Percentiles rank a stretch among this genome's conserved stretches.
Conservation (phyloP, 2,329 filamentous ascomycete species). For the Talaromyces sp. region DNA sequence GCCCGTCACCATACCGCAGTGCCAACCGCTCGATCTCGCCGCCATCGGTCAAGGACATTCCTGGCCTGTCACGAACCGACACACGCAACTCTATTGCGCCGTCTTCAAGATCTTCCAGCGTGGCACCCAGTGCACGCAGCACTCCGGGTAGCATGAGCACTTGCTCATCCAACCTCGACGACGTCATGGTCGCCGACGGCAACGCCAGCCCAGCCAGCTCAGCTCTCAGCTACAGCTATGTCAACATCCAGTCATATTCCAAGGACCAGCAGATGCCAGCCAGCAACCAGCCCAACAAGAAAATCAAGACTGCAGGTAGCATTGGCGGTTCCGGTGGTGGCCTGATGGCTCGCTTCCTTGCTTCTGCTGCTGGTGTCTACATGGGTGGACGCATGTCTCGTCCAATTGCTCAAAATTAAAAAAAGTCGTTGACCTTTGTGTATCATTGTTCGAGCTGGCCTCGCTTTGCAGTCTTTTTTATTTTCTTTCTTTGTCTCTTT, state of each 20-base stretch:
- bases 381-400: slow-evolving; percentile 32
- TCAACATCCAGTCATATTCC: slow-evolving; percentile 23
- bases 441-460: slow-evolving; percentile 9
- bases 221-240: slow-evolving; percentile 28
- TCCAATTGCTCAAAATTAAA: slow-evolving; percentile 14
- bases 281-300: slow-evolving; percentile 34
- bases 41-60: slow-evolving; percentile 39
- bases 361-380: slow-evolving; percentile 37
- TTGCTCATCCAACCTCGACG: slow-evolving; percentile 28
- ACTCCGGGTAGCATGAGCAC: slow-evolving; percentile 39
- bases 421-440: neutral
- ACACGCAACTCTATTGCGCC: slow-evolving; percentile 33
- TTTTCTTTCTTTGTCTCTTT: neutral
- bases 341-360: slow-evolving; percentile 39
- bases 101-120: slow-evolving; percentile 38
- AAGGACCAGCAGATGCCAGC: slow-evolving; percentile 23
- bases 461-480: slow-evolving; percentile 1
- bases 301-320: slow-evolving; percentile 29
- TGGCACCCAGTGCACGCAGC: slow-evolving; percentile 37
- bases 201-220: slow-evolving; percentile 26
- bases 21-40: slow-evolving; percentile 35
- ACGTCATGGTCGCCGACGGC: slow-evolving; percentile 29
- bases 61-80: slow-evolving; percentile 35
- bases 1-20: slow-evolving; percentile 29
- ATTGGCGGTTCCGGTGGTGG: slow-evolving; percentile 22